These are phyloP conservation scores for Ambrosiella cleistominuta DNA, from an alignment of 2,329 filamentous ascomycete genomes.

Conservation along the genomic window DNA sequence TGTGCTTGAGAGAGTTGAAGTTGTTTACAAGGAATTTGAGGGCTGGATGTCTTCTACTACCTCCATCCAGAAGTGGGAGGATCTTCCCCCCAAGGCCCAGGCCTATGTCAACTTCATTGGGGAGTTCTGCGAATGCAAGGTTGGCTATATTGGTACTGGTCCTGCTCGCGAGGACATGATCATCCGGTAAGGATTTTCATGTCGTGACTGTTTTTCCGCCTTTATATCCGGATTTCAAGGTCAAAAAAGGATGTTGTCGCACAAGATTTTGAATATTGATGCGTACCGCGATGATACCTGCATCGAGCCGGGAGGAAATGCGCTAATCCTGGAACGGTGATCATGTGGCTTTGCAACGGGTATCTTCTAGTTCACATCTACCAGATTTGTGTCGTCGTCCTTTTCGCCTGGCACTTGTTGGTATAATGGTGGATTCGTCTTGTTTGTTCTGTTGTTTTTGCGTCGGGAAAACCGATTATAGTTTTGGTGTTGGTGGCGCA, in stretches of 20 bases:
- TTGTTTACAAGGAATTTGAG: constrained; percentile 49
- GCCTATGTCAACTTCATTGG: constrained; percentile 53
- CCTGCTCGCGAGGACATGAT: constrained; percentile 49
- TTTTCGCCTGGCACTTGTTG: neutral
- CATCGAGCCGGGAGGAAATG: constrained; percentile 11
- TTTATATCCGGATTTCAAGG: too few relatives aligned
- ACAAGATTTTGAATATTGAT: neutral
- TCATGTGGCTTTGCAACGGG: constrained; percentile 8
- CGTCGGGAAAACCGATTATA: neutral
- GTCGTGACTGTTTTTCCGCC: too few relatives aligned
- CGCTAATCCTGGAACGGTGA: constrained; percentile 13
- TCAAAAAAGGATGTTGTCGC: neutral
- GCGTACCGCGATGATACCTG: neutral
- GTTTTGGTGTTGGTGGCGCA: constrained; percentile 1
- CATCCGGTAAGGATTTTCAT: constrained; percentile 15
- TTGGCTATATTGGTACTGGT: constrained; percentile 45
- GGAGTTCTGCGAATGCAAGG: constrained; percentile 42
- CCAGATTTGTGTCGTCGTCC: neutral
- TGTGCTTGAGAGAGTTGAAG: constrained; percentile 39
- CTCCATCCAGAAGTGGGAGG: constrained; percentile 38
- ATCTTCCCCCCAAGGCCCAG: constrained; percentile 45
- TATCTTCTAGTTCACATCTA: neutral
- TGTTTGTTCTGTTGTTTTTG: neutral
- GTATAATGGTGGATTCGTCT: neutral
- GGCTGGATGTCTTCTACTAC: constrained; percentile 54